Conservation (phyloP, 208 protist species). For the Herpetomonas samuelpessoai region DNA sequence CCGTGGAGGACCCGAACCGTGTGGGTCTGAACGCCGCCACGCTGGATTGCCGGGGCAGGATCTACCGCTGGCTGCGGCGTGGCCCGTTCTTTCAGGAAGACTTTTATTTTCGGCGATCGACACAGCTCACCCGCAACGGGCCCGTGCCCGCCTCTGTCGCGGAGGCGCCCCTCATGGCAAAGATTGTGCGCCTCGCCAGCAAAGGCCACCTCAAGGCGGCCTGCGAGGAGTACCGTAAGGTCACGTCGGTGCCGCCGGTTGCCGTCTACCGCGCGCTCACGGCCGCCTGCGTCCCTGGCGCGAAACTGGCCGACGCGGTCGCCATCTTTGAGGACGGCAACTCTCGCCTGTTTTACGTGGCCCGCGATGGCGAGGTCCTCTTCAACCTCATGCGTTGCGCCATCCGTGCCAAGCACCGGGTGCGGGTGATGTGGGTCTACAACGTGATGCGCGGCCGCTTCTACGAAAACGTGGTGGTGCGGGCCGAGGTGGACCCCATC, state of each 20-base stretch:
- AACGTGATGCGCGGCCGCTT: slow-evolving; percentile 80
- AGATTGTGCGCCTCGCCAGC: slow-evolving; percentile 70
- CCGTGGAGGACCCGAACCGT: slow-evolving; percentile 79
- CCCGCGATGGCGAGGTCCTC: slow-evolving; percentile 83
- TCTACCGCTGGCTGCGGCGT: slow-evolving; percentile 88
- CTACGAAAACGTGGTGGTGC: slow-evolving; percentile 86
- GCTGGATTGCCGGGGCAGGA: slow-evolving; percentile 80
- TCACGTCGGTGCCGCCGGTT: slow-evolving; percentile 85
- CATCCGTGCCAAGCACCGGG: slow-evolving; percentile 70
- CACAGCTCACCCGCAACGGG: slow-evolving; percentile 41
- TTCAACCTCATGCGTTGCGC: slow-evolving; percentile 82
- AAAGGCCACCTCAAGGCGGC: slow-evolving; percentile 83
- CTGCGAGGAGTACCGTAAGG: slow-evolving; percentile 83
- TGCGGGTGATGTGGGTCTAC: slow-evolving; percentile 89
- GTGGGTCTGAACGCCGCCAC: slow-evolving; percentile 89
- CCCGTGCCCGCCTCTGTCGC: slow-evolving; percentile 42
- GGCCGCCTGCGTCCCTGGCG: slow-evolving; percentile 72
- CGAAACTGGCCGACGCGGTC: slow-evolving; percentile 77
- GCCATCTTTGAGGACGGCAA: slow-evolving; percentile 91
- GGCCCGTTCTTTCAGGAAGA: slow-evolving; percentile 89
- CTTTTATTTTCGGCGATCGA: slow-evolving; percentile 84
- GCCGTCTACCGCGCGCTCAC: slow-evolving; percentile 85
- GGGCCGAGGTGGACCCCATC: slow-evolving; percentile 72
- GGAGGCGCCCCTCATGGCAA: slow-evolving; percentile 74
- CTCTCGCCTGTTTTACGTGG: slow-evolving; percentile 75